Conservation (phyloP, 345 rosid species). For the Aurinia saxatilis region DNA sequence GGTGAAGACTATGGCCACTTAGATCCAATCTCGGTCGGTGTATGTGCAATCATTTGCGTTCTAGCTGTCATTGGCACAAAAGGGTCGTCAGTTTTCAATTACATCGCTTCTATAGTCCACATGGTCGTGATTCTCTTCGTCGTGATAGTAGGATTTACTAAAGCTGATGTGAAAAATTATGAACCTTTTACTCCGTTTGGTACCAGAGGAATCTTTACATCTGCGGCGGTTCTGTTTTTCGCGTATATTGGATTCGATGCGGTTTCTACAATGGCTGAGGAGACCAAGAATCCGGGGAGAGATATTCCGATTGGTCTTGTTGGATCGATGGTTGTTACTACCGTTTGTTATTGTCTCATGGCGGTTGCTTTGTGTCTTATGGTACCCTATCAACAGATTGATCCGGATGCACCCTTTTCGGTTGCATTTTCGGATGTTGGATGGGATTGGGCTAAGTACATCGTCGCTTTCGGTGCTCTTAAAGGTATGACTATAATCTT, state of each 20-base stretch:
- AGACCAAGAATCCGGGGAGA: constrained; percentile 68
- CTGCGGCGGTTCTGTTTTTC: constrained; percentile 72
- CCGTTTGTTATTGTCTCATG: constrained; percentile 48
- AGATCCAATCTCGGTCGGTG: constrained; percentile 66
- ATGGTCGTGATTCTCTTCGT: constrained; percentile 59
- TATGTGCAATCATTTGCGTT: constrained; percentile 37
- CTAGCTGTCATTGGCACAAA: constrained; percentile 64
- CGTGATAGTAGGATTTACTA: constrained; percentile 50
- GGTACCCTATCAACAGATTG: constrained; percentile 41
- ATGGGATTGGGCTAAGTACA: constrained; percentile 76
- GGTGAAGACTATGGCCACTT: constrained; percentile 51
- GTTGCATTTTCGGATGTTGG: constrained; percentile 66
- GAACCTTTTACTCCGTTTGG: constrained; percentile 42
- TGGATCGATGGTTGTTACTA: constrained; percentile 61
- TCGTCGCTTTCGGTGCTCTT: constrained; percentile 69
- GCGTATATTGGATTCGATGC: constrained; percentile 86
- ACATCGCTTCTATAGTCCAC: constrained; percentile 63
- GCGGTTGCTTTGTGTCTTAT: constrained; percentile 53
- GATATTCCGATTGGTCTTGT: constrained; percentile 84
- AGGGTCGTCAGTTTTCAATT: constrained; percentile 71
- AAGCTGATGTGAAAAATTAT: constrained; percentile 56
- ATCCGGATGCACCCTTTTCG: constrained; percentile 61
- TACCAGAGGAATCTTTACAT: constrained; percentile 48
- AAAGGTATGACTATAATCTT: constrained; percentile 58
- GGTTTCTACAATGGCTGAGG: constrained; percentile 88